Evolutionary conservation across 495 filamentous ascomycete genomes (phyloP).

Genomic region (Ramalina intermedia): DNA sequence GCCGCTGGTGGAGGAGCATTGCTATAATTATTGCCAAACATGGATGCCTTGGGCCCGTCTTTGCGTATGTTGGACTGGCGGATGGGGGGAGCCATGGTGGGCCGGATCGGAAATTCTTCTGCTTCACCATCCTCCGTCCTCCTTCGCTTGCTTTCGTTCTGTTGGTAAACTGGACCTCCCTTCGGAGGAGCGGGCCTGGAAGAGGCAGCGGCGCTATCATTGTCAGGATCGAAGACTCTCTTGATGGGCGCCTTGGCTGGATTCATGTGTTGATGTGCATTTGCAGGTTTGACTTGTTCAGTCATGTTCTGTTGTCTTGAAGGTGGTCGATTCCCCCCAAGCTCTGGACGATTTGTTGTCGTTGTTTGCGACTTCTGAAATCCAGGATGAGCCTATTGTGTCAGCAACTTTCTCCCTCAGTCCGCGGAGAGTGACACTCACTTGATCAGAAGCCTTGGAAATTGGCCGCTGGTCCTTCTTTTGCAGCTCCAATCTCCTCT

Average conservation of each 20-base stretch:
- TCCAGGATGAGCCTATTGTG: slow-evolving; percentile 15
- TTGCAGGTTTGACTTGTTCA: slow-evolving; percentile 30
- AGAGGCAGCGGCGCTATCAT: slow-evolving; percentile 27
- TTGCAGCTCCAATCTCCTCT: slow-evolving; percentile 49
- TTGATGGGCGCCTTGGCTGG: slow-evolving; percentile 49
- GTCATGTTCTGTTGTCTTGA: slow-evolving; percentile 40
- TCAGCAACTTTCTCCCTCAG: not conserved
- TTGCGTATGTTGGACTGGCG: slow-evolving; percentile 68
- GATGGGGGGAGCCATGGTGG: slow-evolving; percentile 67
- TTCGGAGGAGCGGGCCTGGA: slow-evolving; percentile 26
- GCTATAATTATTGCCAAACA: slow-evolving; percentile 48
- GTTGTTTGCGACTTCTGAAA: slow-evolving; percentile 29
- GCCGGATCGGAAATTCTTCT: slow-evolving; percentile 27
- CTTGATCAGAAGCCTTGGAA: slow-evolving; percentile 27
- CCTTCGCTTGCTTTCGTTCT: slow-evolving; percentile 40
- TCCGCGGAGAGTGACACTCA: slow-evolving; percentile 11
- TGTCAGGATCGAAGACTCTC: slow-evolving; percentile 36
- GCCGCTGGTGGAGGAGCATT: slow-evolving; percentile 35
- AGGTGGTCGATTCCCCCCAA: slow-evolving; percentile 34
- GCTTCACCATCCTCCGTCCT: slow-evolving; percentile 45
- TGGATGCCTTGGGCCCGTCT: slow-evolving; percentile 46
- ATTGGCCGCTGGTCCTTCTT: slow-evolving; percentile 38
- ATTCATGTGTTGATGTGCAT: slow-evolving; percentile 35
- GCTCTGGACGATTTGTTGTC: slow-evolving; percentile 30
- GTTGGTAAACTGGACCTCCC: slow-evolving; percentile 29